Evolutionary conservation across 441 rosid genomes (phyloP), one percentile per base, ranked within the genome.

Genomic region (Erysimum pusillum): DNA sequence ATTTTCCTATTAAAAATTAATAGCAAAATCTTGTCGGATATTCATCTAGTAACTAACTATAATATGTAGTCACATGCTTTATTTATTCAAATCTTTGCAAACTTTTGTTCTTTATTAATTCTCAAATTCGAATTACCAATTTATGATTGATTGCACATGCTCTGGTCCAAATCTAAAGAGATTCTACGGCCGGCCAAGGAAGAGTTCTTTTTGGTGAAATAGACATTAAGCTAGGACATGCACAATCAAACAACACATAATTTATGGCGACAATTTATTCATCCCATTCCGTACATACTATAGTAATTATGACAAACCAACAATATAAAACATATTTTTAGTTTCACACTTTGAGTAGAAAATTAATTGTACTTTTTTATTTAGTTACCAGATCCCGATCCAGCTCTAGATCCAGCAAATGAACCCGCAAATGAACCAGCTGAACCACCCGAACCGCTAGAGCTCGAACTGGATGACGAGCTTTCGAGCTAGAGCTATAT

Each of bases 361-460:
- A n/a, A 17, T 6, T 1, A 8, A 38, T 13, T 52, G 17, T 3
- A 44, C 11, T 10, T 66, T 17, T 9, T 28, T 41, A 15, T 52
- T 73, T 28, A 78, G 64, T 73, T 78, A 60, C 76, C 71, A 32
- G 82, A 83, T 6, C 92, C 86, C 4, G 95, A 85, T 9, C 92
- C 91, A 1, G 92, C 89, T 71, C 90, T 76, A 3, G 97, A 89
- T 6, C 92, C 93, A 3, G 96, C 91, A 12, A 20, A 76, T 28
- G 96, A 93, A 53, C 94, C 92, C 0, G 96, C 93, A 17, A 81
- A 86, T 6, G 97, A 93, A 10, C 97, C 76, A n/a, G 52, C 38
- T 28, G 76, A 73, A n/a, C 76, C 71, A 79, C 67, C 71, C 9
- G 66, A 61, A 68, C 78, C 75, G 46, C 72, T n/a, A 18, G 82